Base-by-base conservation (phyloP, 345 rosid genomes). In the Eucalyptus erythrocorys region DNA sequence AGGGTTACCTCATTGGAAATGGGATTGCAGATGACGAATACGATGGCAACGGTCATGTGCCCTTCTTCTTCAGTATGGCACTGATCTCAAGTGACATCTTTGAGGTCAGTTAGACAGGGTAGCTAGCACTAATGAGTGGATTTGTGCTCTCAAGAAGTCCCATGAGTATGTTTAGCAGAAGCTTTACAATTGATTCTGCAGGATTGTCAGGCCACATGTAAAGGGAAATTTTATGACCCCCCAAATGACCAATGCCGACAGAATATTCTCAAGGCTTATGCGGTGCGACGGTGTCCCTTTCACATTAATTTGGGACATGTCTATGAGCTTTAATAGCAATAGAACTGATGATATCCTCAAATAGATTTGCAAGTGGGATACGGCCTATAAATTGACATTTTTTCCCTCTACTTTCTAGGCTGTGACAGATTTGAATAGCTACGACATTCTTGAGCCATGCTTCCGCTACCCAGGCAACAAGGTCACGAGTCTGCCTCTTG, bases 1-100 rank as follows among this genome's bases (percentile, higher is more conserved):
- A 93, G 95, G 95, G 95, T 40, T 93, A 93, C 88, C 76, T 92
- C 82, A 87, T 93, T 51, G 95, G 95, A 4, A 93, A 93, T 90
- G 95, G 93, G 24, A 87, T 90, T 30, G 59, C 92, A 10, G 87
- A 87, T 51, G 85, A 13, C 3, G 26, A 26, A 66, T 91, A 59
- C 16, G 94, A 89, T 27, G 90, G 92, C 51, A 88, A 90, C 45
- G 90, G 91, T 57, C 49, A 76, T 14, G 81, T 93, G 40, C 89
- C 92, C 30, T 93, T 93, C 84, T 88, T 86, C 3, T 91, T 89
- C 84, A 93, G 93, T 24, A 93, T 93, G 94, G 95, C 91, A 14
- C 90, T 93, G 43, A 90, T 93, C 86, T 93, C 95, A 1, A 88
- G 89, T 8, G 90, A 88, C 50, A 91, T 92, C 40, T 91, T 42